These are phyloP conservation scores for Saccharomyces hybrid DNA, from an alignment of 1,139 yeast genomes.

Conservation along the genomic window DNA sequence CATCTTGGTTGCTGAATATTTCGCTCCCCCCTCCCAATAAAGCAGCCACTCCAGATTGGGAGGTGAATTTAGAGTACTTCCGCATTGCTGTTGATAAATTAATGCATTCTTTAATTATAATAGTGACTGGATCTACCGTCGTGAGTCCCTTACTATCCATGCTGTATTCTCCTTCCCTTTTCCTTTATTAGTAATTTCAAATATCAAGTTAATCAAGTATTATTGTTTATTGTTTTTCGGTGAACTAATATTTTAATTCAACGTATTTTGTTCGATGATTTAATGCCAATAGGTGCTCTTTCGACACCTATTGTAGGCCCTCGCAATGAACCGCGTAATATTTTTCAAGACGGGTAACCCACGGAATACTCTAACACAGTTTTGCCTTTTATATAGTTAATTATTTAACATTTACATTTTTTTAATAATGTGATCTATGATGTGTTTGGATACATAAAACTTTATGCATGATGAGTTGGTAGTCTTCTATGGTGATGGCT, in stretches of 20 bases:
- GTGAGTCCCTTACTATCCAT: background rate
- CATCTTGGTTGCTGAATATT: slow-evolving; percentile 31
- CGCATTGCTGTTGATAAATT: slow-evolving; percentile 86
- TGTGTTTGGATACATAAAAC: background rate
- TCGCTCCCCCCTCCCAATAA: slow-evolving; percentile 55
- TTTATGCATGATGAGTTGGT: background rate
- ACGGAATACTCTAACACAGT: background rate
- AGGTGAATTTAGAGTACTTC: slow-evolving; percentile 38
- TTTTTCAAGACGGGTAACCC: background rate
- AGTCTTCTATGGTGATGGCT: background rate
- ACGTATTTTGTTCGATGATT: background rate
- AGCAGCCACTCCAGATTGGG: slow-evolving; percentile 78
- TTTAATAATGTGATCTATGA: background rate
- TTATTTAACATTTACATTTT: background rate
- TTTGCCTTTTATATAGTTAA: background rate
- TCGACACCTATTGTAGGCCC: background rate
- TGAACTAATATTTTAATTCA: background rate
- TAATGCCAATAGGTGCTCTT: background rate
- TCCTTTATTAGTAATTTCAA: background rate
- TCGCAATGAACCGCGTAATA: background rate
- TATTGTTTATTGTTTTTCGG: background rate
- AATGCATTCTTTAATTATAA: slow-evolving; percentile 84
- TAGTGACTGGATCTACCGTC: slow-evolving; percentile 70
- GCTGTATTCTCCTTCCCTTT: background rate
- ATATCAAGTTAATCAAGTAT: background rate